phyloP scores from a whole-genome alignment of 2,329 filamentous ascomycete species.

The Xylariaceae sp. region DNA sequence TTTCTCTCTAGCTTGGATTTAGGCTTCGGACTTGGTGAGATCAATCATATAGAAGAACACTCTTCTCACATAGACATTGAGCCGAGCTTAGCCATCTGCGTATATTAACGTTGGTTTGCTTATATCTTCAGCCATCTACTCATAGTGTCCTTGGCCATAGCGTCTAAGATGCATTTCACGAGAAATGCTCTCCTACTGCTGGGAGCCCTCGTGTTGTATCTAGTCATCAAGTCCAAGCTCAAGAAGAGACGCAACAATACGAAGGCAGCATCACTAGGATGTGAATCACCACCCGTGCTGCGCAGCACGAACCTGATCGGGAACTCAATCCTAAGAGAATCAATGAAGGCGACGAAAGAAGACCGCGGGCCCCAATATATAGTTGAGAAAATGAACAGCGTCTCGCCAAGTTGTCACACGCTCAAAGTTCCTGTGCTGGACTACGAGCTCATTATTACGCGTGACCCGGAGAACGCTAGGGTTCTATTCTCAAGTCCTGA shows the following conservation, averaged over 20 bases:
- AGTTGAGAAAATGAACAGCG: slow-evolving; percentile 27
- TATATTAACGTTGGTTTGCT: too few relatives aligned
- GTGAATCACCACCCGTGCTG: slow-evolving; percentile 28
- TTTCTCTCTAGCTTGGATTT: too few relatives aligned
- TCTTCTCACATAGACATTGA: too few relatives aligned
- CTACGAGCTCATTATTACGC: slow-evolving; percentile 35
- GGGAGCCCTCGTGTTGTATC: slow-evolving; percentile 21
- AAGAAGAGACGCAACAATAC: slow-evolving; percentile 24
- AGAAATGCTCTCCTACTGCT: slow-evolving; percentile 14
- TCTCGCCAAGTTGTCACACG: slow-evolving; percentile 30
- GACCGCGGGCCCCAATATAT: slow-evolving; percentile 33
- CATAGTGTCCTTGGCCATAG: too few relatives aligned
- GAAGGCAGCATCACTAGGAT: slow-evolving; percentile 29
- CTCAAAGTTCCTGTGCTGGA: slow-evolving; percentile 34
- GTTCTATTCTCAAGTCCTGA: slow-evolving; percentile 31
- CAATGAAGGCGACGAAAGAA: slow-evolving; percentile 32
- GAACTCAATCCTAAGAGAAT: slow-evolving; percentile 30
- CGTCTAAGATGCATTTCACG: slow-evolving; percentile 10
- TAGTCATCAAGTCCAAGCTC: slow-evolving; percentile 23
- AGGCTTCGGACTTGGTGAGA: too few relatives aligned
- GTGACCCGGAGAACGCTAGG: slow-evolving; percentile 33
- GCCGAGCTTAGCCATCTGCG: too few relatives aligned
- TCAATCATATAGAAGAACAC: too few relatives aligned
- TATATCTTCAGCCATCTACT: too few relatives aligned
- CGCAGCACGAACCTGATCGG: slow-evolving; percentile 31